These are phyloP conservation scores for Hypoxylon intermedium DNA, from an alignment of 495 filamentous ascomycete species.

Conservation along the genomic window DNA sequence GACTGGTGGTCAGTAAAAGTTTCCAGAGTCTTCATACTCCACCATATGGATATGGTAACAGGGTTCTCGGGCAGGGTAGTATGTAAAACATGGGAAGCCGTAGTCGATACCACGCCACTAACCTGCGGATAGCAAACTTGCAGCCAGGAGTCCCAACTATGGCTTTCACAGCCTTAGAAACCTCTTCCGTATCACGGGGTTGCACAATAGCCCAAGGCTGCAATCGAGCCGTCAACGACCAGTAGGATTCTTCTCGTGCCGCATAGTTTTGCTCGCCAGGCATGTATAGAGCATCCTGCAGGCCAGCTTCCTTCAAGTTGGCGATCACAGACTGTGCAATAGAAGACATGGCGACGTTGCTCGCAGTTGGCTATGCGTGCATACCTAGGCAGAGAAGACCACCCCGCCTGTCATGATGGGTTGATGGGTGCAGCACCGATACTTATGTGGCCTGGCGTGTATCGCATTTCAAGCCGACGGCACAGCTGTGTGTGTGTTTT, in stretches of 20 bases:
- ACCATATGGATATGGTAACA: too few species aligned
- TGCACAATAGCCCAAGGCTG: constrained; percentile 45
- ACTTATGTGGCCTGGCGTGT: not conserved
- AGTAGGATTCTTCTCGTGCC: constrained; percentile 36
- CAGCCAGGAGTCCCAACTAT: constrained; percentile 19
- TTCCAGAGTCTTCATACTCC: not conserved
- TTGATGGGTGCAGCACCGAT: not conserved
- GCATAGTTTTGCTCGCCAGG: not conserved
- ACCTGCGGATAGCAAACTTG: constrained; percentile 29
- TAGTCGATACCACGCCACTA: not conserved
- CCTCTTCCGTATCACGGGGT: constrained; percentile 42
- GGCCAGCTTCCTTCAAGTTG: not conserved
- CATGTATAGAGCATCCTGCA: not conserved
- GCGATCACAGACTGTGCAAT: not conserved
- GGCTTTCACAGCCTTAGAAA: constrained; percentile 44
- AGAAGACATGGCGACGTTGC: not conserved
- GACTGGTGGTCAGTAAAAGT: not conserved
- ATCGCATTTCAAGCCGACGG: too few species aligned
- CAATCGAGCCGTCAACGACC: constrained; percentile 51
- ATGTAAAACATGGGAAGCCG: not conserved
- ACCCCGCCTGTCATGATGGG: not conserved
- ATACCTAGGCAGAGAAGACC: not conserved
- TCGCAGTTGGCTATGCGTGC: not conserved
- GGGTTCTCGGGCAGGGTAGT: not conserved
- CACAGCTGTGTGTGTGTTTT: not conserved